Evolutionary conservation across 768 basidiomycete genomes (phyloP), one percentile per base, ranked within the genome.

Genomic region (Boletus insuetus): DNA sequence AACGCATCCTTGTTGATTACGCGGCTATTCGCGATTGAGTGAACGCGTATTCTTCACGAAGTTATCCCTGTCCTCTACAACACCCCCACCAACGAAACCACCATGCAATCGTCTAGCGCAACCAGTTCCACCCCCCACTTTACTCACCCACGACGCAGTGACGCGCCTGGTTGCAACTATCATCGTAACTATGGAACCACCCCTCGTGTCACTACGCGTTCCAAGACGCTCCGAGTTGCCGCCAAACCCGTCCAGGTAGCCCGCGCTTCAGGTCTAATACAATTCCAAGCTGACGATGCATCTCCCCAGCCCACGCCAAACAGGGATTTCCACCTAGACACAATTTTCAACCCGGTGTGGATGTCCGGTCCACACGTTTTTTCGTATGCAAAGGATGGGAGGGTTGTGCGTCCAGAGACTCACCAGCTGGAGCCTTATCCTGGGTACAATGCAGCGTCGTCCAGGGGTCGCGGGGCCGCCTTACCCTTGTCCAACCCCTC

Each of bases 311-410:
- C 40, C 20, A 14, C n/a, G 32, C n/a, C 37, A 3, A 31, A 19
- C 16, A 50, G 24, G 26, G 70, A 86, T 80, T 69, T 86, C 76
- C 64, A 81, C 77, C 47, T 76, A 69, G 60, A 85, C 76, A 34
- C 76, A 69, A 54, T 82, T 75, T 52, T 76, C 70, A 54, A 75
- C 59, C 40, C 63, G 56, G 35, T 76, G 69, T 41, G 82, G 78
- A 69, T 57, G 58, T 53, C 60, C 2, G 61, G 66, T 40, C 60
- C 62, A 37, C 37, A 60, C 7, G 64, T 67, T 7, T 67, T 69
- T 43, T 53, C 58, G 8, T 66, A 64, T 7, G 42, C 62, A 31
- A 37, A 60, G 37, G 56, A 64, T 13, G 68, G 56, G 16, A 63
- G 44, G 49, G 34, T 71, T 40, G 45, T 60, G 10, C 41, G 31